A percentile compares a stretch with the other conserved stretches of the same genome.
phyloP scores from a whole-genome alignment of 768 basidiomycete species.

The Amanita exitialis region DNA sequence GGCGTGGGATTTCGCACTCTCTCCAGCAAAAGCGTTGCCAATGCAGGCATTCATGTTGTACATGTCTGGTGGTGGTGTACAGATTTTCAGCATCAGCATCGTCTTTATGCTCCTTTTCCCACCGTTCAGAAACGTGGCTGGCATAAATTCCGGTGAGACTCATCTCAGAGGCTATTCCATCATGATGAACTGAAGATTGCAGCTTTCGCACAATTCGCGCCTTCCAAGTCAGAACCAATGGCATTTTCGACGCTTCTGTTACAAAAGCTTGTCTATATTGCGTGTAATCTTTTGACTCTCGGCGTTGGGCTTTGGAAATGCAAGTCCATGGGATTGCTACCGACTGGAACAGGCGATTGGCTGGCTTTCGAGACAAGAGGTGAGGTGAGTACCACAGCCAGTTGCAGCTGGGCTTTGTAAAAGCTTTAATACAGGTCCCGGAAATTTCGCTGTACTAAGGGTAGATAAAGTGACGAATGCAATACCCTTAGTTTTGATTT shows the following conservation, averaged over 20 bases:
- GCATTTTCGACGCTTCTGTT: conserved; percentile 47
- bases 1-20: conserved; percentile 78
- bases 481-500: too few relatives aligned
- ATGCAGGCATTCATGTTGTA: conserved; percentile 99
- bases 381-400: conserved; percentile 31
- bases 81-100: conserved; percentile 95
- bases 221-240: conserved; percentile 44
- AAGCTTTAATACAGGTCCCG: neutral
- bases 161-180: neutral
- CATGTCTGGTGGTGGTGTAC: conserved; percentile 94
- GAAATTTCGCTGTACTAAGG: neutral
- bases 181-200: neutral
- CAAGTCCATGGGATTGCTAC: conserved; percentile 83
- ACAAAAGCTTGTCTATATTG: conserved; percentile 63
- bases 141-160: conserved; percentile 66
- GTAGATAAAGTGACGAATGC: neutral
- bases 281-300: conserved; percentile 70
- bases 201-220: conserved; percentile 73
- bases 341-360: conserved; percentile 91
- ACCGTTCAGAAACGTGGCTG: conserved; percentile 76
- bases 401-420: neutral
- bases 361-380: conserved; percentile 84
- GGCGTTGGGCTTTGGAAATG: conserved; percentile 90
- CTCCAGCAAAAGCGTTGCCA: conserved; percentile 83
- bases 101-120: conserved; percentile 85